Evolutionary conservation across 306 rosid genomes (phyloP), one percentile per base, ranked within the genome.

Genomic region (Echinosophora koreensis): DNA sequence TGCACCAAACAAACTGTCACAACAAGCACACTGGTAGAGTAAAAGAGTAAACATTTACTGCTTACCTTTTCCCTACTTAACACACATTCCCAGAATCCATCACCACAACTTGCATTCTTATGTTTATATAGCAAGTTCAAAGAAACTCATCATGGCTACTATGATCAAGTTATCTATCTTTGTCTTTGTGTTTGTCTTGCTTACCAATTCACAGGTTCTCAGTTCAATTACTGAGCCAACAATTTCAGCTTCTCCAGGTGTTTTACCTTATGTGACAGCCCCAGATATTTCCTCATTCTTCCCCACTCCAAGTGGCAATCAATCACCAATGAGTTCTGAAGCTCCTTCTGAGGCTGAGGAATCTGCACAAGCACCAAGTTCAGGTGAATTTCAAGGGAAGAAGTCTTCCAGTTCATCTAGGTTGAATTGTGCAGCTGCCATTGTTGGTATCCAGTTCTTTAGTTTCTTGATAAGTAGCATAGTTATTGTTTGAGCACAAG

Each of bases 281-380:
- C 90, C 93, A 3, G 84, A 89, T 65, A 80, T 89, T 76, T 89
- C 92, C 9, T 87, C 92, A 14, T 92, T 92, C 67, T 92, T 83
- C 38, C 93, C 90, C 50, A 74, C 87, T 60, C 87, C 96, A 14
- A 56, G 60, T 30, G 54, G 15, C 8, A 75, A 82, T 15, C 30
- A 38, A 22, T 22, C 22, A 74, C 84, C 91, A 39, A 35, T 42
- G 79, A 81, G 41, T 55, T 66, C 80, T 14, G 47, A 55, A 28
- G 76, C 83, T 57, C 34, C 83, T 67, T 80, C 80, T 18, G 54
- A 51, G 66, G 39, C 81, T 5, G 80, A 78, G 42, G 80, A 88
- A 58, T 17, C 86, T 18, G 76, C 75, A 1, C 84, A 86, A 0
- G 79, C 78, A 22, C 88, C 92, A 0, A 82, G 65, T 80, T 86